Conservation (phyloP, 1,284 basidiomycete genomes). For the Pholiota adiposa region DNA sequence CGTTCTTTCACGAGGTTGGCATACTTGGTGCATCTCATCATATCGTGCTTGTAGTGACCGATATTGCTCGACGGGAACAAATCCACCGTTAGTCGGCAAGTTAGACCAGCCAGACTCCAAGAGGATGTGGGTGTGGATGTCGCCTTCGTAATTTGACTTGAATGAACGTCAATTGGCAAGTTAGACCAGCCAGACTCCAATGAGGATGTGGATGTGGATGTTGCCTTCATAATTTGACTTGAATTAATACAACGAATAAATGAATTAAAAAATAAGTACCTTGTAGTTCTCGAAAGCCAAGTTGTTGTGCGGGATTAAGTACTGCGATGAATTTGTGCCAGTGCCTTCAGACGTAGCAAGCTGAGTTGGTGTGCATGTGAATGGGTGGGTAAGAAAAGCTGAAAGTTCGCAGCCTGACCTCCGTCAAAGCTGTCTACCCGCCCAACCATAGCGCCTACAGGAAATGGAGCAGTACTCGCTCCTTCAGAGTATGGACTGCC, state of each 20-base stretch:
- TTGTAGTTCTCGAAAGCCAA: slow-evolving; percentile 14
- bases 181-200: slow-evolving; percentile 14
- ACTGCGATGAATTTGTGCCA: slow-evolving; percentile 14
- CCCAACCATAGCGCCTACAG: slow-evolving; percentile 9
- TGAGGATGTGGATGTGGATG: slow-evolving; percentile 10
- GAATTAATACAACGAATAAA: slow-evolving; percentile 10
- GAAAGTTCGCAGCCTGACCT: slow-evolving; percentile 7
- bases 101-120: too few relatives aligned
- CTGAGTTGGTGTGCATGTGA: slow-evolving; percentile 5
- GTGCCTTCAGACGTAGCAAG: slow-evolving; percentile 13
- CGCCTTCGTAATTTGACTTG: too few relatives aligned
- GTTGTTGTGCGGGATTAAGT: slow-evolving; percentile 11
- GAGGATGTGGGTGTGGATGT: too few relatives aligned
- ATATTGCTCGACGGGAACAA: slow-evolving; percentile 12
- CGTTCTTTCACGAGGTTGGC: background rate
- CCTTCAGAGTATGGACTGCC: background rate
- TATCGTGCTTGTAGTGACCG: slow-evolving; percentile 14
- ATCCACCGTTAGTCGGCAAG: background rate
- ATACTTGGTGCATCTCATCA: slow-evolving; percentile 3
- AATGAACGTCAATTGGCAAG: too few relatives aligned
- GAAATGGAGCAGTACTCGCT: background rate
- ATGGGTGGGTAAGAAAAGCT: slow-evolving; percentile 8
- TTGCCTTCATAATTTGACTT: slow-evolving; percentile 10
- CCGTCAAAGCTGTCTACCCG: slow-evolving; percentile 8
- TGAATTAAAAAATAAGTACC: slow-evolving; percentile 10